Evolutionary conservation across 495 filamentous ascomycete species (phyloP), one percentile per base, ranked within the genome.

Genomic region (Xylaria curta): DNA sequence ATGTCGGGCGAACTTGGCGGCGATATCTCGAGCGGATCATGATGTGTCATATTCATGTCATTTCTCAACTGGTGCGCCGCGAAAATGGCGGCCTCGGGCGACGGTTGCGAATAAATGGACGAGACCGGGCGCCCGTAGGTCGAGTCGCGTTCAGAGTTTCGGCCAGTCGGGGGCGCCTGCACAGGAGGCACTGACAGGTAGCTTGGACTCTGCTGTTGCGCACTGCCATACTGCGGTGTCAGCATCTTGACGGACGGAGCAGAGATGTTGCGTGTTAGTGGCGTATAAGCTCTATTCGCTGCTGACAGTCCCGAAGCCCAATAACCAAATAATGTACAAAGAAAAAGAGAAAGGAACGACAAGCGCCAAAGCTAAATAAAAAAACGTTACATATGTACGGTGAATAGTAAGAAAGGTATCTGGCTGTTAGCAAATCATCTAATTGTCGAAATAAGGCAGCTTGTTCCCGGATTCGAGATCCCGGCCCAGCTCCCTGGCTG

Each of bases 1-100:
- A 76, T 76, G 76, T 85, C 84, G 46, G 84, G 83, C 53, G 84
- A 86, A 79, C 84, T 86, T 12, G 84, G 84, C 60, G 84, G 84
- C 44, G 83, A 85, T 77, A 86, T 81, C 26, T 82, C 82, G 72
- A 71, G 78, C 63, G 73, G 75, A 42, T 78, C 78, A 72, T 78
- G 76, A 54, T 78, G 76, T 62, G 79, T 76, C 60, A 81, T 78
- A 76, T 82, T 76, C 60, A 81, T 78, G 76, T 82, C 75, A 61
- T 78, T 78, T 77, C 72, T 68, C 19, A 76, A 49, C 21, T 78
- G 76, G 17, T 72, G 73, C 24, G 78, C 78, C 24, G 82, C 71
- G 58, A 77, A 80, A 63, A 64, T 58, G 61, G 71, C 64, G 19
- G 76, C 70, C 33, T 66, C 56, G 68, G 78, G 69, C 60, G 77